Percentiles rank a stretch among this genome's conserved stretches.
Evolutionary conservation across 2,329 filamentous ascomycete genomes (phyloP).

Genomic region (Aureobasidium sp.): DNA sequence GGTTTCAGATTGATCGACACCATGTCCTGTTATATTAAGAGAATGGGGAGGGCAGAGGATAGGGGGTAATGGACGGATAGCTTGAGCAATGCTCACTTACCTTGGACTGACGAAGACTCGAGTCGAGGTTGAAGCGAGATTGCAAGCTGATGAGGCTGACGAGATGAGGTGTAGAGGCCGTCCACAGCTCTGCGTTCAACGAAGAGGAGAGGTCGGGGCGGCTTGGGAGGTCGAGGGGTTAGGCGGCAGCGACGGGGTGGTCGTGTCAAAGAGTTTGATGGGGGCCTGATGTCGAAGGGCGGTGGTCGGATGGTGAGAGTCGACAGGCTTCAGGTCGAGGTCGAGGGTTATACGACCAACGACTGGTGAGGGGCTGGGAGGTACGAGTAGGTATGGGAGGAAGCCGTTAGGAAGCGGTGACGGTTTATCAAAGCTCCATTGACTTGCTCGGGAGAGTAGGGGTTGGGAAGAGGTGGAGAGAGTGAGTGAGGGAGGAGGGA

Average conservation of each 20-base stretch:
- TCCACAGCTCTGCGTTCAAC: slow-evolving; percentile 31
- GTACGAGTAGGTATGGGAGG: neutral
- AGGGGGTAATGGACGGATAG: neutral
- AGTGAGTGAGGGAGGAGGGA: neutral
- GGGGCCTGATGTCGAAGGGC: slow-evolving; percentile 13
- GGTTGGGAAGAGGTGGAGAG: neutral
- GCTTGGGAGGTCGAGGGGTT: slow-evolving; percentile 22
- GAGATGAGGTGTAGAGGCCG: slow-evolving; percentile 1
- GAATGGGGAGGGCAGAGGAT: neutral
- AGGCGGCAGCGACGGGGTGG: neutral
- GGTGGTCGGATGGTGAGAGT: neutral
- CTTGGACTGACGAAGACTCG: neutral
- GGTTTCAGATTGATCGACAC: neutral
- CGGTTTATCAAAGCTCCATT: slow-evolving; percentile 15
- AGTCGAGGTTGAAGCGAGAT: slow-evolving; percentile 1
- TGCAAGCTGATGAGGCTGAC: neutral
- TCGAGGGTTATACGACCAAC: slow-evolving; percentile 7
- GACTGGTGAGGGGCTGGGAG: neutral
- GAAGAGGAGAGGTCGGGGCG: slow-evolving; percentile 31
- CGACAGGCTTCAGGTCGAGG: slow-evolving; percentile 6
- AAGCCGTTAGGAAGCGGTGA: slow-evolving; percentile 10
- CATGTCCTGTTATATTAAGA: neutral
- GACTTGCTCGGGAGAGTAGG: neutral
- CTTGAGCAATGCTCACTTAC: slow-evolving; percentile 6
- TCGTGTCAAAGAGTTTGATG: neutral